Conservation (phyloP, 2,329 filamentous ascomycete genomes). For the Colletotrichum eremochloae region DNA sequence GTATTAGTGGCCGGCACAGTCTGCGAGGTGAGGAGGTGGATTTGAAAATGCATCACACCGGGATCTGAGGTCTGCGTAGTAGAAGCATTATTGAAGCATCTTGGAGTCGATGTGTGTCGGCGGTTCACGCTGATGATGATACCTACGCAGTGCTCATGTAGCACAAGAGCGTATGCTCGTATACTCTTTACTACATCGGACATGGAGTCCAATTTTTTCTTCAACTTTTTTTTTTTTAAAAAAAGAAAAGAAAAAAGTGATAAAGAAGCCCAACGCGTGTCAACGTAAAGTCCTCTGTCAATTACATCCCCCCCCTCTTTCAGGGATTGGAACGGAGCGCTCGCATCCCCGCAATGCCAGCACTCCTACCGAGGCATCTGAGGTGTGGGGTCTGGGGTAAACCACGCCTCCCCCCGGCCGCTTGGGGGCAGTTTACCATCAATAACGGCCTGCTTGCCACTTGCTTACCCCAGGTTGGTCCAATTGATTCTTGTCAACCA, state of each 20-base stretch:
- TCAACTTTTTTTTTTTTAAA: no score
- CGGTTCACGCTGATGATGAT: slow-evolving; percentile 13
- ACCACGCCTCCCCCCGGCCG: not conserved
- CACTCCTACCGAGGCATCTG: slow-evolving; percentile 40
- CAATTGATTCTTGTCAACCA: no score
- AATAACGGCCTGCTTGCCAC: slow-evolving; percentile 3
- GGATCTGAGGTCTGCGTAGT: no score
- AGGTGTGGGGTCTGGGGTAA: slow-evolving; percentile 41
- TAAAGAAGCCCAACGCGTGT: not conserved
- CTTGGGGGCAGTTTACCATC: not conserved
- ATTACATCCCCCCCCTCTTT: not conserved
- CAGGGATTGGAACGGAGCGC: slow-evolving; percentile 2
- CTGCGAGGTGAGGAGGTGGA: not conserved
- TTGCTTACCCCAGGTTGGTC: not conserved
- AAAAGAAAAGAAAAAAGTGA: not conserved
- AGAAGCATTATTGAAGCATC: not conserved
- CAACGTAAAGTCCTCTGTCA: not conserved
- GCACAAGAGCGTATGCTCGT: slow-evolving; percentile 5
- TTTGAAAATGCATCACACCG: not conserved
- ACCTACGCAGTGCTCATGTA: slow-evolving; percentile 14
- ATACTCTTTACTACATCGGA: slow-evolving; percentile 2
- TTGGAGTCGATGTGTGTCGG: not conserved
- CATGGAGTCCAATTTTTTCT: slow-evolving; percentile 1
- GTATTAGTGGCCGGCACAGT: no score
- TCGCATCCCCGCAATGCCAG: slow-evolving; percentile 34